A percentile compares a stretch with the other conserved stretches of the same genome.
phyloP scores from a whole-genome alignment of 2,329 filamentous ascomycete genomes.

The Davidsoniella eucalypti region DNA sequence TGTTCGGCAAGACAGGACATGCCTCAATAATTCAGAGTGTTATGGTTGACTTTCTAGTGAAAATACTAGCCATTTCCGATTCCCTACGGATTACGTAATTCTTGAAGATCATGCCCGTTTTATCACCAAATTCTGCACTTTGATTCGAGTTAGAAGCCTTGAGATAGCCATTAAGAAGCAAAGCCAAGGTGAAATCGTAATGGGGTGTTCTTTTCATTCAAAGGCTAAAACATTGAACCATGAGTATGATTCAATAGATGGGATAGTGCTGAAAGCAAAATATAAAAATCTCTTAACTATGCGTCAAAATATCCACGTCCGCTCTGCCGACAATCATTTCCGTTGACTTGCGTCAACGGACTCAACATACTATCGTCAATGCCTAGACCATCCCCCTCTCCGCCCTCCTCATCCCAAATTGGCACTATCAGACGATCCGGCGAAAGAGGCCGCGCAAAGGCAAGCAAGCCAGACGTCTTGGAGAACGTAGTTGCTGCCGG shows the following conservation, averaged over 20 bases:
- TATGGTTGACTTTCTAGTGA: too few relatives aligned
- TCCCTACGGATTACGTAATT: too few relatives aligned
- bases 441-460: not conserved
- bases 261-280: not conserved
- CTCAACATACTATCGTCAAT: not conserved
- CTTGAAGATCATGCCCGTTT: too few relatives aligned
- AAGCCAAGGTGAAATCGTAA: too few relatives aligned
- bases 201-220: too few relatives aligned
- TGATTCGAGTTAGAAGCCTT: too few relatives aligned
- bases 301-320: not conserved
- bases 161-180: too few relatives aligned
- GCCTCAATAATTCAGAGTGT: too few relatives aligned
- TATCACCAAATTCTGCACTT: too few relatives aligned
- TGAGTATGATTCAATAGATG: not conserved
- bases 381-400: not conserved
- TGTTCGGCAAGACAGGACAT: too few relatives aligned
- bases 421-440: slow-evolving; percentile 3
- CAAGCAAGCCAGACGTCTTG: not conserved
- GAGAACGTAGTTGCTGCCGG: not conserved
- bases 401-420: not conserved
- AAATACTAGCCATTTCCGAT: too few relatives aligned
- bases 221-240: too few relatives aligned
- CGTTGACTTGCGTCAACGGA: not conserved
- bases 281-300: not conserved
- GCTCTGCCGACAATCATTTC: not conserved